These are phyloP conservation scores for Chlorella sp. DNA, from an alignment of 139 green algal genomes.

Conservation along the genomic window DNA sequence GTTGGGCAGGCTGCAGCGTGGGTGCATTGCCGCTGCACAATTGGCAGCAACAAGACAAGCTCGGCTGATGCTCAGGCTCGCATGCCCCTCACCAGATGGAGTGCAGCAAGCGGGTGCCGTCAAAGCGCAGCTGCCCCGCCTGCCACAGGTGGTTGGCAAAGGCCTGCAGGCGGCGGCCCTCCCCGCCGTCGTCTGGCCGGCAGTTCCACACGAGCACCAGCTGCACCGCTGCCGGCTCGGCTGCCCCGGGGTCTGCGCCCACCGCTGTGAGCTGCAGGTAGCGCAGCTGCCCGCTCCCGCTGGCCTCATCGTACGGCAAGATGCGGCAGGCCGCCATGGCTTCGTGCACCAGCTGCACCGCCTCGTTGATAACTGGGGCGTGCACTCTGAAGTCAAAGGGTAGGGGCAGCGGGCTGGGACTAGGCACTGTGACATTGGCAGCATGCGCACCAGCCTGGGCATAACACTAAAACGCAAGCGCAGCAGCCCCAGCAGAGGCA, in stretches of 20 bases:
- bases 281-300: slow-evolving; percentile 53
- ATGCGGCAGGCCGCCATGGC: slow-evolving; percentile 24
- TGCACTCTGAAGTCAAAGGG: slow-evolving; percentile 41
- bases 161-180: neutral
- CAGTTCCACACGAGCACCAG: slow-evolving; percentile 66
- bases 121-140: neutral
- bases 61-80: too few species aligned
- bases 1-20: too few species aligned
- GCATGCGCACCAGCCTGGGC: too few species aligned
- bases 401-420: too few species aligned
- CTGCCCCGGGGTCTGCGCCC: neutral
- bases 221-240: slow-evolving; percentile 28
- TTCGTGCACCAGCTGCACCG: slow-evolving; percentile 48
- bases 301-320: slow-evolving; percentile 50
- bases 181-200: neutral
- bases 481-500: too few species aligned
- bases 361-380: slow-evolving; percentile 67
- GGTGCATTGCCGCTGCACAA: too few species aligned
- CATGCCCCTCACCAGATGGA: neutral
- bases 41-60: too few species aligned
- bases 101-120: too few species aligned
- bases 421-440: neutral
- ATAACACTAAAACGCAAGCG: neutral
- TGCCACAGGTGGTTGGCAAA: slow-evolving; percentile 17
- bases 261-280: slow-evolving; percentile 74